A percentile compares a stretch with the other conserved stretches of the same genome.
These are phyloP conservation scores for button mushroom (Agaricus bisporus) DNA, from an alignment of 768 basidiomycete species.

Conservation along the genomic window DNA sequence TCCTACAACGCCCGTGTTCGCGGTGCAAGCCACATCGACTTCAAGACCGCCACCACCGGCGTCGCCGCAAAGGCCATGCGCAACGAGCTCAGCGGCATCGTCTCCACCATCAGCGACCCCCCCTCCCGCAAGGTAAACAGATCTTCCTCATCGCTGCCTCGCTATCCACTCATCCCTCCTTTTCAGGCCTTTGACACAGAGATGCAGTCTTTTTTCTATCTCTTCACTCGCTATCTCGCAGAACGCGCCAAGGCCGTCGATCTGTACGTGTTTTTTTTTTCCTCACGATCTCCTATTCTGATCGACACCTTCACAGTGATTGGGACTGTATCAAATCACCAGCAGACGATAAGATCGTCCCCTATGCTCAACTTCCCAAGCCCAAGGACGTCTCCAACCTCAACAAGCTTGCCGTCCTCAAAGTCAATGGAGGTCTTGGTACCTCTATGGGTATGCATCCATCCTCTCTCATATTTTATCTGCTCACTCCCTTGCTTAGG, in stretches of 20 bases:
- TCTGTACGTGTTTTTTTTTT: constrained; percentile 51
- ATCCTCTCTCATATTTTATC: neutral
- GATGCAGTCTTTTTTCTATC: constrained; percentile 94
- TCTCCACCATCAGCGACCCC: constrained; percentile 75
- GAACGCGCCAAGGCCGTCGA: constrained; percentile 84
- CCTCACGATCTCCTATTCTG: constrained; percentile 5
- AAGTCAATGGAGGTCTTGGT: constrained; percentile 87
- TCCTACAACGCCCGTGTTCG: constrained; percentile 68
- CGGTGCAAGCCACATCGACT: constrained; percentile 82
- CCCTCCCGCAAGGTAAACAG: constrained; percentile 80
- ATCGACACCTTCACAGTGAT: constrained; percentile 39
- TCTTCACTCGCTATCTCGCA: constrained; percentile 90
- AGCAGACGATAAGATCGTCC: constrained; percentile 77
- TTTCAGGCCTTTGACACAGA: constrained; percentile 79
- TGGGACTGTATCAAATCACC: constrained; percentile 91
- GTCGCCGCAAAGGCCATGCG: constrained; percentile 95
- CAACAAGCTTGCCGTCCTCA: constrained; percentile 89
- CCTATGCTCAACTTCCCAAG: constrained; percentile 68
- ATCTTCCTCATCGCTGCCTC: constrained; percentile 5
- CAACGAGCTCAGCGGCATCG: constrained; percentile 95
- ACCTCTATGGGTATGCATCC: constrained; percentile 69
- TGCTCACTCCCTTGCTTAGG: constrained; percentile 31
- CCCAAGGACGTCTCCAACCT: constrained; percentile 58
- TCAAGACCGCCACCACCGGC: constrained; percentile 96
- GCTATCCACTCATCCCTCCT: constrained; percentile 16